phyloP scores from a whole-genome alignment of 2,329 filamentous ascomycete species.

The Diplodia intermedia region DNA sequence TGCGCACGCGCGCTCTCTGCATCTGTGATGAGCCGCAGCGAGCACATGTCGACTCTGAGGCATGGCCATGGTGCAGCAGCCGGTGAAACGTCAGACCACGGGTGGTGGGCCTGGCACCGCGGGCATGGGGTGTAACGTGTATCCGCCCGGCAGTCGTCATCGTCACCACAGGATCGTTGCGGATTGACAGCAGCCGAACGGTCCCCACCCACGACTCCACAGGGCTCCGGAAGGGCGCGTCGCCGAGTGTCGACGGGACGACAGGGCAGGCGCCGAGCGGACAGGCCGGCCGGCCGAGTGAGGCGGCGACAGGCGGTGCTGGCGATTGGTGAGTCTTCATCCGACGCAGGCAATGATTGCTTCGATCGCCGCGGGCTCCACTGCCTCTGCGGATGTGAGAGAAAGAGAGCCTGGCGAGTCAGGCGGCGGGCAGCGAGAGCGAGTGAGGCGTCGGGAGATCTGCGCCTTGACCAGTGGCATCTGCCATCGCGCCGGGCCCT shows the following conservation, averaged over 20 bases:
- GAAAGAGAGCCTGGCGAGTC: slow-evolving; percentile 3
- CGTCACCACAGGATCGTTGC: neutral
- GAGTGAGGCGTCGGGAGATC: slow-evolving; percentile 21
- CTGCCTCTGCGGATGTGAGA: neutral
- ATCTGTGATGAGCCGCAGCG: slow-evolving; percentile 17
- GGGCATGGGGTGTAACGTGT: slow-evolving; percentile 10
- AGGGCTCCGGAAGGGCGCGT: neutral
- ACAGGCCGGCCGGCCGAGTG: slow-evolving; percentile 6
- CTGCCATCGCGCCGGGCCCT: too few species aligned
- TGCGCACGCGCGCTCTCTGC: slow-evolving; percentile 3
- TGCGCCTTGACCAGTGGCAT: slow-evolving; percentile 8
- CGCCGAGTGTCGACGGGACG: neutral
- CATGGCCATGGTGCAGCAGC: neutral
- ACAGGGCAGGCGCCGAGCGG: neutral
- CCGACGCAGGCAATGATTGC: slow-evolving; percentile 8
- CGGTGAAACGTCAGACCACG: slow-evolving; percentile 18
- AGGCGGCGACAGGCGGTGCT: neutral
- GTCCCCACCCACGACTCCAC: neutral
- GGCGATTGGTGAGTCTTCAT: neutral
- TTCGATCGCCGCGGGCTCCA: slow-evolving; percentile 15
- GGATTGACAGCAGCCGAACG: slow-evolving; percentile 11
- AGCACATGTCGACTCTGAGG: neutral
- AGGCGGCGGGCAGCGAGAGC: slow-evolving; percentile 28
- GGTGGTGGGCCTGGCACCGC: neutral
- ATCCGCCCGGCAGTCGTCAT: slow-evolving; percentile 10